These are phyloP conservation scores for Skeletonema marinoi DNA, from an alignment of 108 stramenopile genomes.

Conservation along the genomic window DNA sequence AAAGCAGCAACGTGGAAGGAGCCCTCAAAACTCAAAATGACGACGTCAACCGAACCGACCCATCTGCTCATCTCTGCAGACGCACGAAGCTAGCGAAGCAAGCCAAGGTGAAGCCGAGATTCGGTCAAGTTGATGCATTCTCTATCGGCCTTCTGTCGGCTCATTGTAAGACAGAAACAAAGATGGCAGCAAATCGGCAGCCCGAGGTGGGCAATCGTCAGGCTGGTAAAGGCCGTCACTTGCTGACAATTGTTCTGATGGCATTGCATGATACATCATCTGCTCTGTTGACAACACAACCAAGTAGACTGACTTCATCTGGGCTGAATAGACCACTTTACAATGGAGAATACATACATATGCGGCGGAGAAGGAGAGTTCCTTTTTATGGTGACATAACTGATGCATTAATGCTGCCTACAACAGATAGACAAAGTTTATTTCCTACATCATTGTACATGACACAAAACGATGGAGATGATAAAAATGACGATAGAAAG, in stretches of 20 bases:
- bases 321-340: not conserved
- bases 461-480: constrained; percentile 1
- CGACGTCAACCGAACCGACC: not conserved
- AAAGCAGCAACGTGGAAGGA: not conserved
- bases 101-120: not conserved
- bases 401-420: not conserved
- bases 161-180: not conserved
- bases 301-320: not conserved
- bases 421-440: not conserved
- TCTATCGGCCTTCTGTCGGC: no score
- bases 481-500: constrained; percentile 2
- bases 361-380: not conserved
- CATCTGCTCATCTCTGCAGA: no score
- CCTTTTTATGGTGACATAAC: not conserved
- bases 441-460: not conserved
- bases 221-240: not conserved
- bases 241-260: not conserved
- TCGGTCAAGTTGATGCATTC: not conserved
- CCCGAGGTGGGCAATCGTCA: not conserved
- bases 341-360: not conserved
- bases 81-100: not conserved
- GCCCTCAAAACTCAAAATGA: not conserved
- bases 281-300: not conserved
- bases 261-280: not conserved
- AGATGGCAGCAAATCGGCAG: not conserved